phyloP scores from a whole-genome alignment of 148 eudicot species.

The Silene latifolia region DNA sequence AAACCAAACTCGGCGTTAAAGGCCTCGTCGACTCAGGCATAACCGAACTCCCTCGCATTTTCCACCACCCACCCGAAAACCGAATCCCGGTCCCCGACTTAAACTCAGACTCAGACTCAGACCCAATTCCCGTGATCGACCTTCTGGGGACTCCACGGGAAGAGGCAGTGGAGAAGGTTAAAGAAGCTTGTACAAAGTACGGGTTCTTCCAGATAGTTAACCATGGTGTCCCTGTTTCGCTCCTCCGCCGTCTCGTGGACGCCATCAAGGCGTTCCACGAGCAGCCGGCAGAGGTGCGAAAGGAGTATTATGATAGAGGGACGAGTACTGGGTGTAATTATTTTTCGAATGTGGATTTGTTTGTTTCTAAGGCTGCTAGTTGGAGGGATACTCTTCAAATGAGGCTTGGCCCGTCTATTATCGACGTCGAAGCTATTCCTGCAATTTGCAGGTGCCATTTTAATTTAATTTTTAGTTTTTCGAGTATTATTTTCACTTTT shows the following conservation, averaged over 20 bases:
- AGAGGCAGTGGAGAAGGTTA: constrained; percentile 33
- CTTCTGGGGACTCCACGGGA: constrained; percentile 33
- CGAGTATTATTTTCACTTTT: too few species aligned
- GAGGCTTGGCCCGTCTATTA: constrained; percentile 33
- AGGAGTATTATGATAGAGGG: constrained; percentile 6
- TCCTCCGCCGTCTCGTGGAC: constrained; percentile 26
- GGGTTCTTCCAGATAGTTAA: constrained; percentile 68
- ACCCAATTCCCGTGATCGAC: constrained; percentile 49
- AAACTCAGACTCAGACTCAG: not conserved
- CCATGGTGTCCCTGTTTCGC: constrained; percentile 38
- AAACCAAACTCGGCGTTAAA: constrained; percentile 68
- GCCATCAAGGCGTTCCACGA: constrained; percentile 41
- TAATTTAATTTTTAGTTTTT: too few species aligned
- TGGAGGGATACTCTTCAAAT: constrained; percentile 71
- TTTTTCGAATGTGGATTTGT: constrained; percentile 57
- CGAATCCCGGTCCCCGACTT: constrained; percentile 15
- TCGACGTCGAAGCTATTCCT: constrained; percentile 30
- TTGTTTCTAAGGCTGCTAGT: constrained; percentile 69
- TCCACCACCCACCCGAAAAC: constrained; percentile 50
- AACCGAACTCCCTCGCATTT: constrained; percentile 50
- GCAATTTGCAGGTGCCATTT: constrained; percentile 27
- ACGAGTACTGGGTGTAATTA: constrained; percentile 26
- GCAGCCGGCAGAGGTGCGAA: constrained; percentile 31
- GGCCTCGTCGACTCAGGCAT: constrained; percentile 69
- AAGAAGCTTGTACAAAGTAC: constrained; percentile 34